Evolutionary conservation across 331 rosid species (phyloP), one percentile per base, ranked within the genome.

Genomic region (Phaseolus coccineus): DNA sequence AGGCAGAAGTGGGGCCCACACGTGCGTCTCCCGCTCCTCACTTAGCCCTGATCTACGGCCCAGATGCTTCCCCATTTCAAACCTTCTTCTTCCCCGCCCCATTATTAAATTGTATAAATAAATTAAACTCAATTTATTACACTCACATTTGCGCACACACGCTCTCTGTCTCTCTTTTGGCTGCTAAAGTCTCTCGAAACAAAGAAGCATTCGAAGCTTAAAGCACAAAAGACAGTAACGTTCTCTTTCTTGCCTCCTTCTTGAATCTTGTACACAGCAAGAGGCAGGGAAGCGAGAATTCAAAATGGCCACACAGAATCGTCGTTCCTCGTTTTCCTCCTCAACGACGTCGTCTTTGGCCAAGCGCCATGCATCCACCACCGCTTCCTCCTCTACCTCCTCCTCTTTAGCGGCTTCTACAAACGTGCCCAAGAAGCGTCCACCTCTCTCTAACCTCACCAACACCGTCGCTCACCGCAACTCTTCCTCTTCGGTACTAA

Each of bases 371-470:
- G 91, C 95, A 14, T 77, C 89, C 4, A 72, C 89, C 4, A 72
- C 87, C 4, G 87, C 94, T 3, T 83, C 87, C 15, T 79, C 92
- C 3, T 85, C 90, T 14, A 51, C 16, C 0, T 85, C 87, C 6
- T 90, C 87, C 80, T 79, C 77, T 73, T 44, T 74, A 3, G 16
- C 16, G 5, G 16, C 12, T 46, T 16, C 51, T 46, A 11, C 51
- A 11, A 46, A 46, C 16, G 12, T 46, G 15, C 83, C 87, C 0
- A 95, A 89, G 94, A 95, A 91, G 82, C 91, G 99, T n/a, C 90
- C 97, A 4, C 98, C 99, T 48, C 94, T 95, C n/a, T 50, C 91
- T 40, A 91, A 95, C 86, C 81, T 95, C 75, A 93, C 97, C 35
- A 95, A 95, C 84, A 84, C 76, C 37, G 61, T 35, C 40, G 85